These are phyloP conservation scores for Polyplosphaeria fusca DNA, from an alignment of 495 filamentous ascomycete genomes.

Conservation along the genomic window DNA sequence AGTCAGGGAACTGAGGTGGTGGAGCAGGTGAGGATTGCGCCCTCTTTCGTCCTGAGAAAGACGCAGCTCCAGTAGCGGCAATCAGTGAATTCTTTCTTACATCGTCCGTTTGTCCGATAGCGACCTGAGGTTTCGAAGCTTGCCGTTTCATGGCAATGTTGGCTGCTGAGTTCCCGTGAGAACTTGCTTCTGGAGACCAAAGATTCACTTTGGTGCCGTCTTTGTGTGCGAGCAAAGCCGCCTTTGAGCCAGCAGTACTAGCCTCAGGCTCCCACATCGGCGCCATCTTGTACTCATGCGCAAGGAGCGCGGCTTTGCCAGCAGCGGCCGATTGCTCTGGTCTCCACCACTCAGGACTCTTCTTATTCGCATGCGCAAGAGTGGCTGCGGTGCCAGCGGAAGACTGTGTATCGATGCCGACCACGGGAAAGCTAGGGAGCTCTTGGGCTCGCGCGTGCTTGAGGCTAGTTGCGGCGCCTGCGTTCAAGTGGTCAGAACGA, in stretches of 20 bases:
- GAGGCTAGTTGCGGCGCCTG: constrained; percentile 59
- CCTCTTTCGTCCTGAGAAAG: constrained; percentile 54
- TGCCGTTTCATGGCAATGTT: constrained; percentile 53
- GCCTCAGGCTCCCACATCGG: constrained; percentile 52
- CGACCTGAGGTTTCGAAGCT: constrained; percentile 42
- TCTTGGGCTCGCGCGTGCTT: constrained; percentile 66
- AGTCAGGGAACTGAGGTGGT: constrained; percentile 54
- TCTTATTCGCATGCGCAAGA: constrained; percentile 68
- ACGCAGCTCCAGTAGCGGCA: constrained; percentile 71
- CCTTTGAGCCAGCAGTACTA: constrained; percentile 65
- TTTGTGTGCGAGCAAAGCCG: constrained; percentile 65
- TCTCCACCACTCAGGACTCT: constrained; percentile 58
- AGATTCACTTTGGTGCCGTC: constrained; percentile 55
- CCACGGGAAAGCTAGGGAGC: constrained; percentile 63
- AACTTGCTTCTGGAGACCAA: constrained; percentile 48
- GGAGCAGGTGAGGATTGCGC: constrained; percentile 62
- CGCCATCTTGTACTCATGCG: constrained; percentile 63
- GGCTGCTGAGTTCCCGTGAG: constrained; percentile 58
- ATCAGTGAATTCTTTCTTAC: constrained; percentile 59
- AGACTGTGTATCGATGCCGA: constrained; percentile 61
- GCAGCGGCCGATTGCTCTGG: constrained; percentile 59
- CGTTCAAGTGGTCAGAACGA: background rate
- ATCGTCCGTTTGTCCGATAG: constrained; percentile 47
- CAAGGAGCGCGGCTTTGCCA: constrained; percentile 64
- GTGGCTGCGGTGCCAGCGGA: constrained; percentile 71